Evolutionary conservation across 1,139 yeast genomes (phyloP), one percentile per base, ranked within the genome.

Genomic region (Candida sp.): DNA sequence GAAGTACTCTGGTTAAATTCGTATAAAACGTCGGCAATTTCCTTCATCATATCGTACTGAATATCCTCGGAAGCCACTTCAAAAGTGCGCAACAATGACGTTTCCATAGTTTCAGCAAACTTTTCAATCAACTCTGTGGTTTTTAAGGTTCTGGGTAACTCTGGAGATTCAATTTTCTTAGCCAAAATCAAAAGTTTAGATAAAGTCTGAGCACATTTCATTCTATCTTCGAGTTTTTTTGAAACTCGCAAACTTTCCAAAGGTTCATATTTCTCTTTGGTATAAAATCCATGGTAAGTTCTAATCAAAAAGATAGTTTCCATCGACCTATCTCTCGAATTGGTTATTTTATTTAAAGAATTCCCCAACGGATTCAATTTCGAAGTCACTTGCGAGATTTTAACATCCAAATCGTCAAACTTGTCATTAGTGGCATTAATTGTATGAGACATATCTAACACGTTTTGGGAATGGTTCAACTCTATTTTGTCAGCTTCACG

Each of bases 1-100:
- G 84, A 83, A 4, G 81, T 75, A 7, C 97, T 97, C 8, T 91
- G 95, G 56, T 93, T 91, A 65, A 84, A 91, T 47, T 83, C 88
- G 43, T 83, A 77, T 43, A 91, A 69, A n/a, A 90, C 79, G 41
- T 79, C 80, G 1, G 97, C 90, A 33, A 88, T 81, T 46, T 84
- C 90, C 52, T 79, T 82, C 87, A 93, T 84, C 42, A 79, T 79
- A n/a, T 75, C 74, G 54, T 83, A 77, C 41, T 72, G 70, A 45
- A 63, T 64, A 50, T 84, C 86, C 33, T 82, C 84, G 6, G 78
- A 80, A 12, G 84, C 84, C 25, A 70, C 66, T 53, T 79, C 82
- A 52, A 85, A 86, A 39, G 75, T 74, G 37, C 73, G 76, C 41
- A 85, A 63, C 42, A 84, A 67, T 36, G 80, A 77, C 40, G 77